Evolutionary conservation across 768 basidiomycete genomes (phyloP), one percentile per base, ranked within the genome.

Genomic region (Agaricus subrufescens): DNA sequence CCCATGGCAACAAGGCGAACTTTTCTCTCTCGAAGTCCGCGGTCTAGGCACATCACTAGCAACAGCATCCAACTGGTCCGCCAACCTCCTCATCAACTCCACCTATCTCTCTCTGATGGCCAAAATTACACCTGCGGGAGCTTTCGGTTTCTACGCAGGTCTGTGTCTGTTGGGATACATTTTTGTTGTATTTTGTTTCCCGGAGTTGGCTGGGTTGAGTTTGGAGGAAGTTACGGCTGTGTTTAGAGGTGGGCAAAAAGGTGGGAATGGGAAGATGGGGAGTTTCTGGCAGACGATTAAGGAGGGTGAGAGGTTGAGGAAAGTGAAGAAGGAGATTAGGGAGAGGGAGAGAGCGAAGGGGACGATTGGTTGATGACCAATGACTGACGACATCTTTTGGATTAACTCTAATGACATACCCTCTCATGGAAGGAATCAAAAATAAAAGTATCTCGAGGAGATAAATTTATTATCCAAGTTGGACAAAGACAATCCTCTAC

Each of bases 1-100:
- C 2, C 91, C 91, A 0, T 92, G 91, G 91, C 89, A 91, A 63
- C 91, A 91, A 67, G 89, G 89, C 44, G 91, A 92, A 65, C 76
- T 94, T 10, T 93, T 93, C 70, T 75, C 78, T 19, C 78, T 92
- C 39, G 87, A 91, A 75, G 86, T 89, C 15, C 81, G 90, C 49
- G 90, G 91, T 2, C 81, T 91, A 55, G 89, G 89, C 30, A 87
- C 87, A 6, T 86, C 85, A 0, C 75, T 90, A 47, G 76, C 84
- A 9, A 90, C 89, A 0, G 85, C 87, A 4, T 85, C 84, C 23
- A 91, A 91, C 69, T 92, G 89, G 89, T 78, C 78, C 30, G 78
- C 78, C 10, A 93, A 91, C 68, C 74, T 92, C 30, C 75, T 91
- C 62, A 89, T 91, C 63, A 82, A 82, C 5, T 81, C 87, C 15